phyloP scores from a whole-genome alignment of 306 rosid species.

The Heteromeles arbutifolia region DNA sequence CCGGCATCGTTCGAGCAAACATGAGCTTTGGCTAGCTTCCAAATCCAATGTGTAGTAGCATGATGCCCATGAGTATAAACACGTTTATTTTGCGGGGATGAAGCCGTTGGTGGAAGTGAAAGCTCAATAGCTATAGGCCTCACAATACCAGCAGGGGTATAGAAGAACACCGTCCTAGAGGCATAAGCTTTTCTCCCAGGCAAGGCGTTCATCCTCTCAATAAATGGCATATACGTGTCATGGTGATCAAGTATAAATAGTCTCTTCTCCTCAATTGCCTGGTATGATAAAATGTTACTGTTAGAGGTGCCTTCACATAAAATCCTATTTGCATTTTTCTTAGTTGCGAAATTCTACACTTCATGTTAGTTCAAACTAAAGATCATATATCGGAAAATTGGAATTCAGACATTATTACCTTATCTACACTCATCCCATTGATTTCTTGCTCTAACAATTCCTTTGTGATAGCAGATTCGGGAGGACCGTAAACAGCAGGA shows the following conservation, averaged over 20 bases:
- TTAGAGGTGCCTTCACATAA: not conserved
- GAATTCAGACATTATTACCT: slow-evolving; percentile 38
- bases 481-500: slow-evolving; percentile 65
- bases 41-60: slow-evolving; percentile 79
- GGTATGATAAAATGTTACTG: slow-evolving; percentile 20
- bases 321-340: not conserved
- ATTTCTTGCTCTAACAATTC: slow-evolving; percentile 76
- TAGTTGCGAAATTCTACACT: not conserved
- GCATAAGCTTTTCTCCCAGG: slow-evolving; percentile 83
- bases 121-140: slow-evolving; percentile 83
- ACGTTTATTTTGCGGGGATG: slow-evolving; percentile 38
- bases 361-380: not conserved
- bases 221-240: slow-evolving; percentile 73
- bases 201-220: slow-evolving; percentile 69
- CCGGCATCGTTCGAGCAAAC: slow-evolving; percentile 89
- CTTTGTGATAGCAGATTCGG: slow-evolving; percentile 68
- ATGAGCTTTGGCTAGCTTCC: slow-evolving; percentile 98
- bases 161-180: slow-evolving; percentile 69
- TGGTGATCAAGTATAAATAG: slow-evolving; percentile 79
- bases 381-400: not conserved
- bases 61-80: slow-evolving; percentile 77
- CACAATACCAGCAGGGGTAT: slow-evolving; percentile 33
- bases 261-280: slow-evolving; percentile 84
- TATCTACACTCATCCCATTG: slow-evolving; percentile 62
- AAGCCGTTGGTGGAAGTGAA: slow-evolving; percentile 60